These are phyloP conservation scores for Clarireedia homoeocarpa DNA, from an alignment of 2,329 filamentous ascomycete species.

Conservation along the genomic window DNA sequence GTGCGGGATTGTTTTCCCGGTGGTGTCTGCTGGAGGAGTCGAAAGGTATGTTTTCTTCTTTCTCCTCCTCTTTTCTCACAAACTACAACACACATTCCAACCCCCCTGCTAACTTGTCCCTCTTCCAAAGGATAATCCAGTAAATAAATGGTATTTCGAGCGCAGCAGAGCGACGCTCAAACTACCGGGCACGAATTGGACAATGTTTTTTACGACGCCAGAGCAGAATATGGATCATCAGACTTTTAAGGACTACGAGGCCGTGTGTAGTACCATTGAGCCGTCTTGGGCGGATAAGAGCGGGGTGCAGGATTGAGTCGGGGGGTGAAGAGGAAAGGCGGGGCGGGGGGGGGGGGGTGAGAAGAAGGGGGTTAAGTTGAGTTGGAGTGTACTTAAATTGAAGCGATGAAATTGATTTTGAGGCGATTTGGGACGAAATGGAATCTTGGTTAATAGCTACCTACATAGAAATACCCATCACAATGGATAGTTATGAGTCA, in stretches of 20 bases:
- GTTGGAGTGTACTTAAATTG: too few species aligned
- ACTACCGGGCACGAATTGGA: constrained; percentile 77
- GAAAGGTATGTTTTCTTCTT: constrained; percentile 29
- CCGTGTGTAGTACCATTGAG: constrained; percentile 58
- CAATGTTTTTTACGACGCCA: constrained; percentile 95
- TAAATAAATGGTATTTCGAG: constrained; percentile 99
- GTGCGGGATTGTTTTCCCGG: constrained; percentile 79
- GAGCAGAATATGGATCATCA: constrained; percentile 48
- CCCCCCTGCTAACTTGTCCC: neutral
- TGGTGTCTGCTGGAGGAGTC: constrained; percentile 83
- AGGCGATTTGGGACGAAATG: too few species aligned
- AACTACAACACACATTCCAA: too few species aligned
- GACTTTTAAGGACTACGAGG: constrained; percentile 61
- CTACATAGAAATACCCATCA: too few species aligned
- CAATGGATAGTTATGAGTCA: too few species aligned
- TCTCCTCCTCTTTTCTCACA: neutral
- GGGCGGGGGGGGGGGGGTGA: too few species aligned
- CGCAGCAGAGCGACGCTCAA: constrained; percentile 77
- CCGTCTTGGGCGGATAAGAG: constrained; percentile 58
- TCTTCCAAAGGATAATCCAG: constrained; percentile 66
- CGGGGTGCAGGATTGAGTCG: constrained; percentile 45
- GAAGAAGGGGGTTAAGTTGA: too few species aligned
- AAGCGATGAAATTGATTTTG: too few species aligned
- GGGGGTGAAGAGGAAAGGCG: too few species aligned
- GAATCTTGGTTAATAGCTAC: too few species aligned